Evolutionary conservation across 2,329 filamentous ascomycete species (phyloP).

Genomic region (Neofusicoccum cordaticola): DNA sequence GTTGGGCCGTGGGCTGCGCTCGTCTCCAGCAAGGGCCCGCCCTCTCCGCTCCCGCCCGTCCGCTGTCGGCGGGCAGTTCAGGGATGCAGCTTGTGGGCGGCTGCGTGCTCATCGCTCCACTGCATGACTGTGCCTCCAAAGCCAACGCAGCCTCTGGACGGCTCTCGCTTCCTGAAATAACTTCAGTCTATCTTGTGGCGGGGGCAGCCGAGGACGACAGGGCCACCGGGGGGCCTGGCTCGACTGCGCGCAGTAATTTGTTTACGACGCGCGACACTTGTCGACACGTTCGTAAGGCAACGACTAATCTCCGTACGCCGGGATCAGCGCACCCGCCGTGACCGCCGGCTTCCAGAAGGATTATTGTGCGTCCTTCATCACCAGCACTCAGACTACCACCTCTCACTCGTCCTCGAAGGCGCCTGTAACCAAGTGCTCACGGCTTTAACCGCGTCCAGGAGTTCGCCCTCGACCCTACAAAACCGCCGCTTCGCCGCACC

Average conservation of each 20-base stretch:
- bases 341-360: slow-evolving; percentile 10
- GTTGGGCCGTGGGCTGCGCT: not conserved
- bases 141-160: not conserved
- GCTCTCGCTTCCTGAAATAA: not conserved
- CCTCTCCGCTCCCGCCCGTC: slow-evolving; percentile 10
- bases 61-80: slow-evolving; percentile 1
- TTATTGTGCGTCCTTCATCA: slow-evolving; percentile 10
- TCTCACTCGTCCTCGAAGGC: not conserved
- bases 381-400: not conserved
- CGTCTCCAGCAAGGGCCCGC: not conserved
- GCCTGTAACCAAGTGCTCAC: not conserved
- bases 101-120: not conserved
- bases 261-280: slow-evolving; percentile 8
- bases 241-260: slow-evolving; percentile 2
- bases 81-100: slow-evolving; percentile 4
- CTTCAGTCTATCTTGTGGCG: not conserved
- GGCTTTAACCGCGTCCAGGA: not conserved
- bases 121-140: not conserved
- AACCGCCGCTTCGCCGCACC: not conserved
- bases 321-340: slow-evolving; percentile 6
- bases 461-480: not conserved
- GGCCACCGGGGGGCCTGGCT: not conserved
- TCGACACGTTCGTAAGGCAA: slow-evolving; percentile 11
- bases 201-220: not conserved
- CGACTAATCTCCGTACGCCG: slow-evolving; percentile 13